Evolutionary conservation across 805 yeast genomes (phyloP).

Genomic region (Brettanomyces naardenensis): DNA sequence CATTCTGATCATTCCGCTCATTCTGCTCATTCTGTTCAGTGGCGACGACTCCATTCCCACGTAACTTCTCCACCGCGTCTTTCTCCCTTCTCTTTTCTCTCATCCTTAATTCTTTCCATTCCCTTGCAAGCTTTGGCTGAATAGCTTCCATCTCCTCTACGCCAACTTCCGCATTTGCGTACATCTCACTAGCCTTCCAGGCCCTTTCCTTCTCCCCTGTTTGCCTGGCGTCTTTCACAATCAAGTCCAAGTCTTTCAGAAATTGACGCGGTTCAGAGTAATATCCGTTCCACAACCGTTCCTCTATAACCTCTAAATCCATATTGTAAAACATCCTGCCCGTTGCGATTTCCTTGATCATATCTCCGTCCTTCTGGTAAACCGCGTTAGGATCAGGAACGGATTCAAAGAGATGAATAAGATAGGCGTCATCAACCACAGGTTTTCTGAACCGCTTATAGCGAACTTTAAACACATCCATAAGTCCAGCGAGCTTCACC

Average conservation of each 20-base stretch:
- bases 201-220: slow-evolving; percentile 79
- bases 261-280: slow-evolving; percentile 91
- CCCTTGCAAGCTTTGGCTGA: slow-evolving; percentile 59
- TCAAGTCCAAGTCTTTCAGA: slow-evolving; percentile 75
- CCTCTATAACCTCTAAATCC: slow-evolving; percentile 92
- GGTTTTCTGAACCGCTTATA: slow-evolving; percentile 91
- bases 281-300: slow-evolving; percentile 93
- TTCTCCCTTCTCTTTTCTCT: slow-evolving; percentile 55
- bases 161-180: slow-evolving; percentile 92
- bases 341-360: slow-evolving; percentile 74
- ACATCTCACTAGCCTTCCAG: slow-evolving; percentile 84
- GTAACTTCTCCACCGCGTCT: slow-evolving; percentile 22
- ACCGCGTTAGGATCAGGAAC: slow-evolving; percentile 27
- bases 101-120: slow-evolving; percentile 65
- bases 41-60: slow-evolving; percentile 17
- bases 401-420: slow-evolving; percentile 75
- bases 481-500: slow-evolving; percentile 74
- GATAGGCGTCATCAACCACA: slow-evolving; percentile 64
- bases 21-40: slow-evolving; percentile 5
- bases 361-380: slow-evolving; percentile 52
- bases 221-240: slow-evolving; percentile 67
- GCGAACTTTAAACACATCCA: slow-evolving; percentile 82
- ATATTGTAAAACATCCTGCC: slow-evolving; percentile 74
- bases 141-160: slow-evolving; percentile 73
- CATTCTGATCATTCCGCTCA: slow-evolving; percentile 1